Percentiles rank a stretch among this genome's conserved stretches.
Evolutionary conservation across 139 green algal genomes (phyloP).

Genomic region (Marvania coccoides): DNA sequence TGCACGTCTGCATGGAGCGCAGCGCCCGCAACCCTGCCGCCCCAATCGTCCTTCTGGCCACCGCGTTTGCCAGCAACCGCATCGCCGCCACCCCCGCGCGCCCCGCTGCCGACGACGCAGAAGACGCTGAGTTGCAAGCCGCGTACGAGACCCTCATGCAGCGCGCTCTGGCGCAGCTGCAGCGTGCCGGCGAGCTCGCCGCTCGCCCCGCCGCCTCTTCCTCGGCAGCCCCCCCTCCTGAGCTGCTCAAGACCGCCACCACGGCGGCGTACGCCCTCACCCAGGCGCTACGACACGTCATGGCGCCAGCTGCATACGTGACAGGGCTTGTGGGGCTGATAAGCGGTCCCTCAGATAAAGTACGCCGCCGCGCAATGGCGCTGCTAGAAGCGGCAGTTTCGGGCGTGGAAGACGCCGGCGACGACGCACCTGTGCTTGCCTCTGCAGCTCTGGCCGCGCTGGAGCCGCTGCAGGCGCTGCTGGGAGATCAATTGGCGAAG

Average conservation of each 20-base stretch:
- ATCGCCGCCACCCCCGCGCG: not conserved
- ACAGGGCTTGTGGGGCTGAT: constrained; percentile 35
- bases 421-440: not conserved
- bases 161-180: constrained; percentile 37
- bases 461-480: constrained; percentile 8
- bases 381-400: constrained; percentile 36
- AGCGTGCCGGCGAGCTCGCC: constrained; percentile 18
- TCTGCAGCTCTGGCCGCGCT: constrained; percentile 21
- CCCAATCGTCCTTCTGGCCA: no score
- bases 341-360: constrained; percentile 18
- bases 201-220: not conserved
- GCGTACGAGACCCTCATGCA: constrained; percentile 38
- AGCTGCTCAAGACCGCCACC: constrained; percentile 7
- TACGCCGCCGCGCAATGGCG: constrained; percentile 48
- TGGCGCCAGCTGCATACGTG: constrained; percentile 43
- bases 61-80: not conserved
- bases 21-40: not conserved
- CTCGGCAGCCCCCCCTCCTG: not conserved
- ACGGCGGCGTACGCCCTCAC: constrained; percentile 28
- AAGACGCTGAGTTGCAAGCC: constrained; percentile 4
- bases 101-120: not conserved
- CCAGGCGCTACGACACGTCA: constrained; percentile 37
- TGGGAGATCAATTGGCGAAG: not conserved
- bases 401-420: constrained; percentile 14
- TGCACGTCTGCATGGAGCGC: not conserved